Conservation (phyloP, 1,284 basidiomycete species). For the Fereydounia khargensis region DNA sequence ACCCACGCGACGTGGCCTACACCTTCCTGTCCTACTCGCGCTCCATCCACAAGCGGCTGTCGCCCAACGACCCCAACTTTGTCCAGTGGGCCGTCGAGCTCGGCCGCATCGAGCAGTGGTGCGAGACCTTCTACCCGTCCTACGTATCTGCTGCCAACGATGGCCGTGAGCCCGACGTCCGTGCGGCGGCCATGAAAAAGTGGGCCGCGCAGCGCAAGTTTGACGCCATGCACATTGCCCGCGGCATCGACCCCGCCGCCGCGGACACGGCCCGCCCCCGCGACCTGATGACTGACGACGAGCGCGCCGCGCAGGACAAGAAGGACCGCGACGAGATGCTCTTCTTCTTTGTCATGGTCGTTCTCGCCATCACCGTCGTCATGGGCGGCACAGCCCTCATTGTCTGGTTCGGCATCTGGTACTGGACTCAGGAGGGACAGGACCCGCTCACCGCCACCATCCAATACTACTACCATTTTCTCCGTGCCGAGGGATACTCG, state of each 20-base stretch:
- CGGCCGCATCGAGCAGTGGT: constrained; percentile 51
- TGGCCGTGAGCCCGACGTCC: constrained; percentile 22
- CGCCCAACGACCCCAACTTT: constrained; percentile 81
- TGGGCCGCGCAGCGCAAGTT: constrained; percentile 27
- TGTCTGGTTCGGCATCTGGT: constrained; percentile 43
- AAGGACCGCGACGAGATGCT: constrained; percentile 32
- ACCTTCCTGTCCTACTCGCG: constrained; percentile 82
- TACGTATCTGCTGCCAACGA: constrained; percentile 26
- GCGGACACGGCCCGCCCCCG: constrained; percentile 3
- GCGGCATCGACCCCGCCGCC: too few relatives aligned
- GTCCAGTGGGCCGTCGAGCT: constrained; percentile 48
- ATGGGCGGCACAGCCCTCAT: constrained; percentile 33
- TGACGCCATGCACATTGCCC: too few relatives aligned
- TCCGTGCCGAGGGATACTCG: constrained; percentile 1
- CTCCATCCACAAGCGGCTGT: constrained; percentile 76
- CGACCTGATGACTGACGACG: constrained; percentile 26
- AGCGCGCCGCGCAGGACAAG: constrained; percentile 19
- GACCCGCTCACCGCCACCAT: constrained; percentile 26
- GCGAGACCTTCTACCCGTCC: constrained; percentile 50
- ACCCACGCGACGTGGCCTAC: constrained; percentile 85
- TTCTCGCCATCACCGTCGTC: constrained; percentile 21
- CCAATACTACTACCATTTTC: background rate
- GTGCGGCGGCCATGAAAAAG: constrained; percentile 20
- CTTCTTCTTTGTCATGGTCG: constrained; percentile 33
- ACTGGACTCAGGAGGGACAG: constrained; percentile 29